Percentiles rank a stretch among this genome's conserved stretches.
Evolutionary conservation across 345 rosid species (phyloP).

Genomic region (Conringia planisiliqua): DNA sequence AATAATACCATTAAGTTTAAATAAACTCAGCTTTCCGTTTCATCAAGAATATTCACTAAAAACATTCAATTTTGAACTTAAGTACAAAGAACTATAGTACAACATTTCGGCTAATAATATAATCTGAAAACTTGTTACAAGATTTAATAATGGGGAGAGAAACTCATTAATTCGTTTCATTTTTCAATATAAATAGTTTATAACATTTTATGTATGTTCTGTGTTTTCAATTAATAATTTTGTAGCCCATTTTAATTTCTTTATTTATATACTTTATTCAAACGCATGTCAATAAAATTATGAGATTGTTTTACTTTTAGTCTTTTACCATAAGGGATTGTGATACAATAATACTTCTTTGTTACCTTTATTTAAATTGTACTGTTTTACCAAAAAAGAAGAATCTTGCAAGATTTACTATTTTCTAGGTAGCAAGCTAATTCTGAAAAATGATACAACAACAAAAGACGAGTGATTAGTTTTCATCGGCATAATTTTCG

Average conservation of each 20-base stretch:
- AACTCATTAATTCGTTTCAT: not conserved
- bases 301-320: not conserved
- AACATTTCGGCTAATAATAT: not conserved
- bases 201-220: not conserved
- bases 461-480: not conserved
- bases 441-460: not conserved
- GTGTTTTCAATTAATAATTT: not conserved
- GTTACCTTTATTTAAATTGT: not conserved
- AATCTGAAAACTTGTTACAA: not conserved
- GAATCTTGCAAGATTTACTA: not conserved
- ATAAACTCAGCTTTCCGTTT: not conserved
- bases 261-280: not conserved
- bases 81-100: not conserved
- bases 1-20: not conserved
- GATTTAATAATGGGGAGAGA: not conserved
- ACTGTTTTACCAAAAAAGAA: not conserved
- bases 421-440: not conserved
- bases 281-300: not conserved
- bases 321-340: not conserved
- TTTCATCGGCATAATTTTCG: not conserved
- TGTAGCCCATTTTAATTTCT: not conserved
- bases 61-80: not conserved
- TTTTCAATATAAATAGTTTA: not conserved
- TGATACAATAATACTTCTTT: not conserved
- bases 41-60: not conserved